Percentiles rank a stretch among this genome's conserved stretches.
phyloP scores from a whole-genome alignment of 208 protist species.

The Leishmania aethiopica region DNA sequence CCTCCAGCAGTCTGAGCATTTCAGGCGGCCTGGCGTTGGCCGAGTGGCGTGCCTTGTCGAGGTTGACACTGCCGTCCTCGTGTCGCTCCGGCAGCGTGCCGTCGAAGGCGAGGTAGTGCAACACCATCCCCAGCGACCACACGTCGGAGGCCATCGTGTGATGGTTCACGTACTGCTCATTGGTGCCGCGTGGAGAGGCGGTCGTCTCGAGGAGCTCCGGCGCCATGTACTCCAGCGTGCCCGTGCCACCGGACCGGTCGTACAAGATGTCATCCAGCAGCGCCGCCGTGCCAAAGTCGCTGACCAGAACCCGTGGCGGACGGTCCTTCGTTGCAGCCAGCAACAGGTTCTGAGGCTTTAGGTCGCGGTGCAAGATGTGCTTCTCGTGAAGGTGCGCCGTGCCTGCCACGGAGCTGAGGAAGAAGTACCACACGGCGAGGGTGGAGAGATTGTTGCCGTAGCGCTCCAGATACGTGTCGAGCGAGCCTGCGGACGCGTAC shows the following conservation, averaged over 20 bases:
- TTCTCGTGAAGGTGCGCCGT: constrained; percentile 82
- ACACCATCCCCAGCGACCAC: constrained; percentile 90
- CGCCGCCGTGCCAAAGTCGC: constrained; percentile 87
- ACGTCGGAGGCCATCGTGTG: constrained; percentile 82
- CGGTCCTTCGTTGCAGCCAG: constrained; percentile 50
- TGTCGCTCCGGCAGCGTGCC: constrained; percentile 51
- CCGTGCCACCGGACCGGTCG: constrained; percentile 82
- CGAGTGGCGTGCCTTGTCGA: constrained; percentile 38
- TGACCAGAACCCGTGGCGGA: constrained; percentile 82
- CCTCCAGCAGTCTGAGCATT: constrained; percentile 78
- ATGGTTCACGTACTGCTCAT: constrained; percentile 53
- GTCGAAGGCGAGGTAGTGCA: constrained; percentile 84
- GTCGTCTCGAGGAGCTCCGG: constrained; percentile 83
- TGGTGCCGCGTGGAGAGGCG: constrained; percentile 13
- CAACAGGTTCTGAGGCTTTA: constrained; percentile 91
- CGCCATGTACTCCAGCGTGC: constrained; percentile 91
- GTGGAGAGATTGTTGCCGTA: constrained; percentile 71
- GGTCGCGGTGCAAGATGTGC: constrained; percentile 87
- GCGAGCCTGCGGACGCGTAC: constrained; percentile 83
- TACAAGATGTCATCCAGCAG: constrained; percentile 60
- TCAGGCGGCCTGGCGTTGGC: constrained; percentile 70
- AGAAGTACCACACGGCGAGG: constrained; percentile 91
- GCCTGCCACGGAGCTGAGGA: constrained; percentile 80
- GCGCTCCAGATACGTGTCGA: constrained; percentile 81
- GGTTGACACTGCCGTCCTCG: constrained; percentile 49